phyloP scores from a whole-genome alignment of 495 filamentous ascomycete species.

The Penicillium coprophilum region DNA sequence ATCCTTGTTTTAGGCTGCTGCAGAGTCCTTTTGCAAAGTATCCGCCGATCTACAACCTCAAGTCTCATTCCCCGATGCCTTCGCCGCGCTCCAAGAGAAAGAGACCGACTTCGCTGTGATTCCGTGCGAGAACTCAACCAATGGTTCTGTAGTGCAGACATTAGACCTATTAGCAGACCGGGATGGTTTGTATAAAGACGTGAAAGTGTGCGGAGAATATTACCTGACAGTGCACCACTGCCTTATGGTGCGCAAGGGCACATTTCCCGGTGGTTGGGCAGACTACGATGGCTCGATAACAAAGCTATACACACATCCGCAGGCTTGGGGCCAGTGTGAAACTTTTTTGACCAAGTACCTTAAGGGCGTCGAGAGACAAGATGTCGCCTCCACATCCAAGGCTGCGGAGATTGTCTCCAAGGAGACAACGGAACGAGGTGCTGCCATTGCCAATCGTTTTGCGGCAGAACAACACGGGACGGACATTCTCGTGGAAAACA shows the following conservation, averaged over 20 bases:
- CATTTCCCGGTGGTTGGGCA: slow-evolving; percentile 26
- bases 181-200: slow-evolving; percentile 54
- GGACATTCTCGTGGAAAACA: slow-evolving; percentile 65
- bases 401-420: slow-evolving; percentile 73
- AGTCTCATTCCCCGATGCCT: slow-evolving; percentile 67
- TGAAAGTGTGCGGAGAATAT: slow-evolving; percentile 73
- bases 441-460: slow-evolving; percentile 72
- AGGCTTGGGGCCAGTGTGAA: slow-evolving; percentile 92
- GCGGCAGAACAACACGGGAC: slow-evolving; percentile 68
- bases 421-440: slow-evolving; percentile 57
- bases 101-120: slow-evolving; percentile 71
- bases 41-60: slow-evolving; percentile 57
- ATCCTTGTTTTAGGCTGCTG: slow-evolving; percentile 57
- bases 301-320: slow-evolving; percentile 83
- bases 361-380: slow-evolving; percentile 70
- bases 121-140: slow-evolving; percentile 94
- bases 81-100: slow-evolving; percentile 69
- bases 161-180: slow-evolving; percentile 85
- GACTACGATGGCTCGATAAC: slow-evolving; percentile 37
- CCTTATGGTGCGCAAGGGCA: slow-evolving; percentile 58
- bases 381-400: slow-evolving; percentile 82
- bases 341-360: slow-evolving; percentile 65
- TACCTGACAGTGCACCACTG: slow-evolving; percentile 87
- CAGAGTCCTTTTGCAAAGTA: slow-evolving; percentile 55
- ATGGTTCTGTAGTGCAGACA: slow-evolving; percentile 85